Evolutionary conservation across 2,329 filamentous ascomycete species (phyloP).

Genomic region (Fusarium sulawesiense): DNA sequence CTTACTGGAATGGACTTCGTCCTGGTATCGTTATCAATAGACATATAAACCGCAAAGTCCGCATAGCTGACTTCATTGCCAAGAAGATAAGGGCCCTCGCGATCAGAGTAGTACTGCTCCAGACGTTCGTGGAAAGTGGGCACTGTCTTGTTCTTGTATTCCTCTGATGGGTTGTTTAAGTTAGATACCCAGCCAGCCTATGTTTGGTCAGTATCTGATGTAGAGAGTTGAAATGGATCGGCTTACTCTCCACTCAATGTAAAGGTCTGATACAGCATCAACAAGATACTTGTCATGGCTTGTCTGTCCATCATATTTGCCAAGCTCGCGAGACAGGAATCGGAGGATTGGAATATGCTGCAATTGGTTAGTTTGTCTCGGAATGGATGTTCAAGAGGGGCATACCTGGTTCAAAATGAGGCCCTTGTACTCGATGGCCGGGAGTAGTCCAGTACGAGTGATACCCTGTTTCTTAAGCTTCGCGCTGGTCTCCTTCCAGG

Average conservation of each 20-base stretch:
- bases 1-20: constrained; percentile 22
- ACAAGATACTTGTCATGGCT: constrained; percentile 23
- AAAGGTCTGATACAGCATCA: constrained; percentile 22
- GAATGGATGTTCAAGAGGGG: not conserved
- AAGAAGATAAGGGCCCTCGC: constrained; percentile 24
- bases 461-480: constrained; percentile 45
- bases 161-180: constrained; percentile 3
- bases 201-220: rapidly evolving
- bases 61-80: constrained; percentile 24
- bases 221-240: rapidly evolving
- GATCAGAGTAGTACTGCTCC: constrained; percentile 26
- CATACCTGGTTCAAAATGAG: constrained; percentile 41
- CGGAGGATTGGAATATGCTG: constrained; percentile 28
- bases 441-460: constrained; percentile 49
- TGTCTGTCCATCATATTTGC: constrained; percentile 28
- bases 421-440: constrained; percentile 52
- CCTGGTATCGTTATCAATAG: constrained; percentile 24
- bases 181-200: constrained; percentile 19
- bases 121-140: constrained; percentile 21
- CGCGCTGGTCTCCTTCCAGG: constrained; percentile 37
- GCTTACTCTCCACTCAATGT: constrained; percentile 25
- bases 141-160: constrained; percentile 24
- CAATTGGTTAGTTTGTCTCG: too few species aligned
- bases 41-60: constrained; percentile 31
- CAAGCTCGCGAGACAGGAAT: constrained; percentile 21